phyloP scores from a whole-genome alignment of 805 yeast genomes.

The Kodamaea kaohsiungensis region DNA sequence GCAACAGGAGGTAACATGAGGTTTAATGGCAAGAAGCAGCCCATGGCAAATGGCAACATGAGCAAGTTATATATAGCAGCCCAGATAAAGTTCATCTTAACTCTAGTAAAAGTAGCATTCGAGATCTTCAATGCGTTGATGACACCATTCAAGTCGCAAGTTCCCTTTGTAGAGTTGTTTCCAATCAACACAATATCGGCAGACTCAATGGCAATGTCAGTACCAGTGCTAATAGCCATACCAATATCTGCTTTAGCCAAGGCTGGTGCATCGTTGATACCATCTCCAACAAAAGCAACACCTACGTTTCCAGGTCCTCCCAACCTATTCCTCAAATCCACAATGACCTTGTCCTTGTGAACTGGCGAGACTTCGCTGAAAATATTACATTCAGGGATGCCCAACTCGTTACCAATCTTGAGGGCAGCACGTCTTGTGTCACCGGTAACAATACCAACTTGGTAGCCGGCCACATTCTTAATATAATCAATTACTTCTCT shows the following conservation, averaged over 20 bases:
- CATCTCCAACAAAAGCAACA: conserved; percentile 95
- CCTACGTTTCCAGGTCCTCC: conserved; percentile 33
- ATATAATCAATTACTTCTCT: conserved; percentile 58
- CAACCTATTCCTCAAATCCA: conserved; percentile 49
- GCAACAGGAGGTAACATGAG: conserved; percentile 80
- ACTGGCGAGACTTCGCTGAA: conserved; percentile 77
- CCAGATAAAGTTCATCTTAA: conserved; percentile 82
- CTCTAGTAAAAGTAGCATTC: conserved; percentile 64
- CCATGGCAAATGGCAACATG: conserved; percentile 95
- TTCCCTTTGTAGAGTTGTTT: conserved; percentile 23
- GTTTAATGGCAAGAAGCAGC: conserved; percentile 76
- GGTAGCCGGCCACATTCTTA: conserved; percentile 46
- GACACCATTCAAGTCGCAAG: conserved; percentile 47
- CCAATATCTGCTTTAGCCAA: conserved; percentile 87
- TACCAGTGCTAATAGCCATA: conserved; percentile 87
- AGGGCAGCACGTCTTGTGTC: conserved; percentile 67
- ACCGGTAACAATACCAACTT: conserved; percentile 88
- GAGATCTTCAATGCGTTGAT: conserved; percentile 68
- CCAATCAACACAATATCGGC: conserved; percentile 85
- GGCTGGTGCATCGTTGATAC: conserved; percentile 97
- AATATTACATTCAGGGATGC: conserved; percentile 62
- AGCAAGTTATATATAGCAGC: conserved; percentile 80
- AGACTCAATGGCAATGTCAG: conserved; percentile 96
- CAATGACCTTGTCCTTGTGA: conserved; percentile 70
- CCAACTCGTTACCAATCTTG: conserved; percentile 64